Evolutionary conservation across 768 basidiomycete species (phyloP), one percentile per base, ranked within the genome.

Genomic region (Ramaria sp.): DNA sequence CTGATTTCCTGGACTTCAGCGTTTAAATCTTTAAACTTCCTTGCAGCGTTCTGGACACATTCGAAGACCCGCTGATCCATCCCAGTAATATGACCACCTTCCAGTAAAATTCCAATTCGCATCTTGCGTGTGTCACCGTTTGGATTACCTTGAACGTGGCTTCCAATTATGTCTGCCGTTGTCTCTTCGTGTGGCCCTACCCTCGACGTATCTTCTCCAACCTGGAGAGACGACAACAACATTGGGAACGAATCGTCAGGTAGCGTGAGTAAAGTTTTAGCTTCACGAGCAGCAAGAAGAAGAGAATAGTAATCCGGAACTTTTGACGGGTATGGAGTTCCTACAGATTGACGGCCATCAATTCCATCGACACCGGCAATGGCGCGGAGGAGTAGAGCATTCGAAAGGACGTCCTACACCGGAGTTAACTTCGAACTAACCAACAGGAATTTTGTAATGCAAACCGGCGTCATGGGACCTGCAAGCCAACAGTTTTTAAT

Each of bases 281-380:
- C 42, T 42, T 65, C 63, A 0, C 62, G 54, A 7, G 68, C 62
- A 0, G 64, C 61, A 13, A 51, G 17, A 42, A 66, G 64, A 0
- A 65, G 56, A 3, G 63, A 58, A 17, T 64, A 52, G 51, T 73
- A 71, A n/a, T 67, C 60, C 4, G 74, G 69, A 19, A 73, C 60
- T 13, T 70, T 61, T 6, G 62, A 62, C 9, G 72, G 70, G 47
- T 67, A 64, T 7, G 72, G 71, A 19, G 67, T 64, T 13, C 70
- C 69, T 13, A 66, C 63, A 33, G 59, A 43, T 59, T 71, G 69
- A 17, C 76, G 70, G 51, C 75, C 73, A 61, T 78, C 76, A 24
- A 75, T 63, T 3, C 69, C 70, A 59, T 78, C 76, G 19, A 69
- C 70, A 13, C 75, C 76, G 0, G 76, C 75, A 46, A 74, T 73